Evolutionary conservation across 2,329 filamentous ascomycete species (phyloP).

Genomic region (Neurospora sp.): DNA sequence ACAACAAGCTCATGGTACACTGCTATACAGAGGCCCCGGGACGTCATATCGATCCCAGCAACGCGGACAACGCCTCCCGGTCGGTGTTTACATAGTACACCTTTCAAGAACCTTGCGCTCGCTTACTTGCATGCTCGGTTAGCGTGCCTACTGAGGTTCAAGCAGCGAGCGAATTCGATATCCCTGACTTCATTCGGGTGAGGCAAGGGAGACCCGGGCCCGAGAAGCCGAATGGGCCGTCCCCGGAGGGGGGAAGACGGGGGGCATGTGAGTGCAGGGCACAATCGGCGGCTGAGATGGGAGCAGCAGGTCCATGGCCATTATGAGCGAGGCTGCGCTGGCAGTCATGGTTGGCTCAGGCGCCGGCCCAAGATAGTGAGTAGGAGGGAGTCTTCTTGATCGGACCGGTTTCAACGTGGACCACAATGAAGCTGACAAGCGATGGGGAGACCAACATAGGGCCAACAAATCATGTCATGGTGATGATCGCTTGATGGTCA

Average conservation of each 20-base stretch:
- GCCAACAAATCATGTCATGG: neutral
- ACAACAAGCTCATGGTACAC: neutral
- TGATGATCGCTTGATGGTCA: neutral
- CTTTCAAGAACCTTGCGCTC: neutral
- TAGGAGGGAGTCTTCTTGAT: neutral
- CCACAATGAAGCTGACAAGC: neutral
- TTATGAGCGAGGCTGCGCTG: neutral
- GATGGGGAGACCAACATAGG: neutral
- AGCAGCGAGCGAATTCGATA: neutral
- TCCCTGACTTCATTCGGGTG: neutral
- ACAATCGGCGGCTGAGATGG: neutral
- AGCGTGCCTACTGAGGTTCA: neutral
- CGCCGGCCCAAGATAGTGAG: neutral
- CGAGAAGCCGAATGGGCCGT: neutral
- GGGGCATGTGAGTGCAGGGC: neutral
- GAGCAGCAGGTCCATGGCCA: neutral
- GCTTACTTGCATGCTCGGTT: neutral
- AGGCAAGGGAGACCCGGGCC: neutral
- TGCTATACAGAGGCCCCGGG: neutral
- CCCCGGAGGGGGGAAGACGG: neutral
- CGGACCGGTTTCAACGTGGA: neutral
- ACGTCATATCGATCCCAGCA: neutral
- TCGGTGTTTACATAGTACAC: neutral
- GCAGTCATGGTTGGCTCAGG: neutral
- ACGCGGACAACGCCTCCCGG: neutral